Evolutionary conservation across 1,284 basidiomycete genomes (phyloP).

Genomic region (Flammula alnicola): DNA sequence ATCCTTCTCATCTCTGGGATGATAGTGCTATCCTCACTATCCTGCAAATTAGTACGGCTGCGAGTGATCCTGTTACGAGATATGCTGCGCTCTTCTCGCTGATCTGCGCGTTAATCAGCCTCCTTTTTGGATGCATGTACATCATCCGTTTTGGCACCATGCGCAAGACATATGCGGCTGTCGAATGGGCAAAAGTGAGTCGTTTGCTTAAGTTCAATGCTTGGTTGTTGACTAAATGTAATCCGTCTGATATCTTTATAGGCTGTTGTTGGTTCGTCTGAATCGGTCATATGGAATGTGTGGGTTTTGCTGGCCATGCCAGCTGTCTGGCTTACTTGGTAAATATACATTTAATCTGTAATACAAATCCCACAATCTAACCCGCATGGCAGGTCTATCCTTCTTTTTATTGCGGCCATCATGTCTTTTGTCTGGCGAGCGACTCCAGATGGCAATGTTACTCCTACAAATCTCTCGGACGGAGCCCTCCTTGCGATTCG

Average conservation of each 20-base stretch:
- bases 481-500: constrained; percentile 9
- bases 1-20: neutral
- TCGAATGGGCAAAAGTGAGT: constrained; percentile 62
- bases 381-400: constrained; percentile 47
- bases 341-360: constrained; percentile 20
- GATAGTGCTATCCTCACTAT: constrained; percentile 67
- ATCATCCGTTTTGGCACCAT: constrained; percentile 66
- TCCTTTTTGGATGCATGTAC: constrained; percentile 65
- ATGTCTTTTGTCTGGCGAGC: constrained; percentile 54
- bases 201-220: neutral
- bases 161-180: constrained; percentile 64
- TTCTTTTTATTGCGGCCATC: constrained; percentile 57
- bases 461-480: neutral
- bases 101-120: constrained; percentile 61
- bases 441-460: neutral
- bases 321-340: constrained; percentile 65
- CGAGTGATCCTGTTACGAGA: constrained; percentile 56
- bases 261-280: neutral
- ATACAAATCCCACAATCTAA: neutral
- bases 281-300: constrained; percentile 62
- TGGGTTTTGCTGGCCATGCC: constrained; percentile 72
- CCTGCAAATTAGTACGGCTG: constrained; percentile 58
- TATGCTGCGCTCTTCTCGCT: constrained; percentile 62
- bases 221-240: too few relatives aligned
- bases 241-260: neutral